Evolutionary conservation across 2,329 filamentous ascomycete genomes (phyloP), one percentile per base, ranked within the genome.

Genomic region (Zarea fungicola): DNA sequence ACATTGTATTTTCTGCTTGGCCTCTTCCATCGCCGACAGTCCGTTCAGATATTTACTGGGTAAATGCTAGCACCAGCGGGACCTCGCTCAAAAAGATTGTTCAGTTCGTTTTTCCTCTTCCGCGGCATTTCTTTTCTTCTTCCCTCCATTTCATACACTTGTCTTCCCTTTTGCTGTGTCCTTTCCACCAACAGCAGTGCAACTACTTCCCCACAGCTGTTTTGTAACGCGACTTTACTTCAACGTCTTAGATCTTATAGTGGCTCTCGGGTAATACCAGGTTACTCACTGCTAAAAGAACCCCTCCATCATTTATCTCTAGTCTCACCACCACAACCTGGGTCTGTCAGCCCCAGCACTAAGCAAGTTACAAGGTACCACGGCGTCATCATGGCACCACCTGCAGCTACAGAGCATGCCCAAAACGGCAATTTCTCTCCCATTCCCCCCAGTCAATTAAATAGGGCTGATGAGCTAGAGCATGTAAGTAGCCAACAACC

Each of bases 401-500:
- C 40, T 21, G 42, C 48, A 1, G 41, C 48, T 21, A 44, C 48
- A 18, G n/a, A 43, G 4, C n/a, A 25, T 26, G 16, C 32, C 26
- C 48, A 50, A 45, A 45, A 44, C 40, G 42, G 48, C 48, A 44
- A 50, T 22, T 25, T 7, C 16, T 22, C 21, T 6, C 23, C 40
- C 3, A 26, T 8, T 34, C 18, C 34, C 19, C 21, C 25, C 18
- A 22, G 26, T 29, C 34, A 26, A 32, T 18, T 50, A 28, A 34
- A 50, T 35, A 43, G 48, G 35, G 48, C 48, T 31, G 48, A 28
- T 21, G 48, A 77, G 65, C 28, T 62, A 48, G 56, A 78, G 76
- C 4, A 69, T 76, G 60, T 77, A 77, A 76, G 53, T 77, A 72
- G 21, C 70, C 57, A n/a, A n/a, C n/a, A n/a, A n/a, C n/a, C n/a